These are phyloP conservation scores for Pseudocercospora fuligena DNA, from an alignment of 2,329 filamentous ascomycete species.

Conservation along the genomic window DNA sequence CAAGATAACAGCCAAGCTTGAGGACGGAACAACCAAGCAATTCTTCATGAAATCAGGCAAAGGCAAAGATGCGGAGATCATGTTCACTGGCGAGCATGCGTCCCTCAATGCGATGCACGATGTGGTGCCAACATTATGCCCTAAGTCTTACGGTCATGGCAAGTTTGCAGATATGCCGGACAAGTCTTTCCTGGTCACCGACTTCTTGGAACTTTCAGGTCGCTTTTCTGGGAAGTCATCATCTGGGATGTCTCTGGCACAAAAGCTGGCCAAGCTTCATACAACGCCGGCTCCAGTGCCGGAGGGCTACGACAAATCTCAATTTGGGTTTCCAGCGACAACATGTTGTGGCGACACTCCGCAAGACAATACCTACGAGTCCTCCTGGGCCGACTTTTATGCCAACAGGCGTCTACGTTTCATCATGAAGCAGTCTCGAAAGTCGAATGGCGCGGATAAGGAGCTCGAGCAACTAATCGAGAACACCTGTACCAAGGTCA, in stretches of 20 bases:
- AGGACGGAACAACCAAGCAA: conserved; percentile 56
- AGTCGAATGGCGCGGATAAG: conserved; percentile 66
- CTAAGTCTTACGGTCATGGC: conserved; percentile 75
- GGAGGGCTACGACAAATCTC: conserved; percentile 60
- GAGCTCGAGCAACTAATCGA: conserved; percentile 70
- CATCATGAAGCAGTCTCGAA: conserved; percentile 64
- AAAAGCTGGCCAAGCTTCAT: conserved; percentile 80
- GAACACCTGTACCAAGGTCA: conserved; percentile 65
- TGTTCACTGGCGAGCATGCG: conserved; percentile 80
- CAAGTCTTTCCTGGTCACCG: conserved; percentile 67
- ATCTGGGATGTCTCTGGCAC: conserved; percentile 63
- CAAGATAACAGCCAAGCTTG: conserved; percentile 56
- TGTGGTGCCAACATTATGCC: conserved; percentile 75
- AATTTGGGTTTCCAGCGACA: conserved; percentile 82
- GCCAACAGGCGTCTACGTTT: conserved; percentile 73
- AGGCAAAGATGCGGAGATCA: conserved; percentile 63
- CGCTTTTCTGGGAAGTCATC: conserved; percentile 37
- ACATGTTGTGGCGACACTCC: conserved; percentile 87
- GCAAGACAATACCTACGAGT: conserved; percentile 76
- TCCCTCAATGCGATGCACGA: conserved; percentile 82
- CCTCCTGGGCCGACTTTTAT: conserved; percentile 85
- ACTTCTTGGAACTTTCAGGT: conserved; percentile 72
- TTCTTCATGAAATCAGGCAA: conserved; percentile 76
- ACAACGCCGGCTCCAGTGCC: conserved; percentile 72
- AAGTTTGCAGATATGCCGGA: conserved; percentile 54